These are phyloP conservation scores for Hypoxylon fuscum DNA, from an alignment of 495 filamentous ascomycete genomes.

Conservation along the genomic window DNA sequence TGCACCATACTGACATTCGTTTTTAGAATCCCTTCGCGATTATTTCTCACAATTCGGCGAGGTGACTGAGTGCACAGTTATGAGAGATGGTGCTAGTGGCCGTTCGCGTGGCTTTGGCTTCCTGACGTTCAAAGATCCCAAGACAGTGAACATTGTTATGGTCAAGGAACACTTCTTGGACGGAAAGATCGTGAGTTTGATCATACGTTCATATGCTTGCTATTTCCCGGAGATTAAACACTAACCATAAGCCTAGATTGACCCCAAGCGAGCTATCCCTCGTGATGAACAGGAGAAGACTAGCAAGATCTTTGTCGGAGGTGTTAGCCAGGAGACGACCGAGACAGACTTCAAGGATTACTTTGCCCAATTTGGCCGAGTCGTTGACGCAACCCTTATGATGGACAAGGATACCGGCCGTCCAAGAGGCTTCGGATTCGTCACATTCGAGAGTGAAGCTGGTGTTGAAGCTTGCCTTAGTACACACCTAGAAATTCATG, in stretches of 20 bases:
- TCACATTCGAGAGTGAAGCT: slow-evolving; percentile 95
- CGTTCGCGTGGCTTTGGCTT: slow-evolving; percentile 97
- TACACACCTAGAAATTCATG: slow-evolving; percentile 83
- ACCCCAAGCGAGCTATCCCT: slow-evolving; percentile 96
- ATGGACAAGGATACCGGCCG: slow-evolving; percentile 99
- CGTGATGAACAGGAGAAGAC: slow-evolving; percentile 98
- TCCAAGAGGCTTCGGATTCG: slow-evolving; percentile 97
- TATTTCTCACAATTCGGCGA: slow-evolving; percentile 99
- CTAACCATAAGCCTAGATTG: slow-evolving; percentile 70
- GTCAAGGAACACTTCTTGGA: slow-evolving; percentile 98
- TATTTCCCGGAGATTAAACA: background rate
- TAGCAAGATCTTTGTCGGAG: slow-evolving; percentile 97
- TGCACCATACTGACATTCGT: slow-evolving; percentile 21
- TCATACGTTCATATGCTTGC: background rate
- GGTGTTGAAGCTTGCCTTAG: slow-evolving; percentile 92
- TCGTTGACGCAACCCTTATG: slow-evolving; percentile 97
- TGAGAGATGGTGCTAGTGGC: slow-evolving; percentile 94
- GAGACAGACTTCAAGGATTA: slow-evolving; percentile 96
- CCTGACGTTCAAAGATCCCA: slow-evolving; percentile 95
- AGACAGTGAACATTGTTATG: slow-evolving; percentile 99
- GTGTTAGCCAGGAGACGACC: slow-evolving; percentile 95
- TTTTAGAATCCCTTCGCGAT: slow-evolving; percentile 92
- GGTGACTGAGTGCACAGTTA: slow-evolving; percentile 96
- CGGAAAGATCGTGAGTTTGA: slow-evolving; percentile 90
- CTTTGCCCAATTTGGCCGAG: slow-evolving; percentile 94